These are phyloP conservation scores for Thalassiosira profunda DNA, from an alignment of 108 stramenopile species.

Conservation along the genomic window DNA sequence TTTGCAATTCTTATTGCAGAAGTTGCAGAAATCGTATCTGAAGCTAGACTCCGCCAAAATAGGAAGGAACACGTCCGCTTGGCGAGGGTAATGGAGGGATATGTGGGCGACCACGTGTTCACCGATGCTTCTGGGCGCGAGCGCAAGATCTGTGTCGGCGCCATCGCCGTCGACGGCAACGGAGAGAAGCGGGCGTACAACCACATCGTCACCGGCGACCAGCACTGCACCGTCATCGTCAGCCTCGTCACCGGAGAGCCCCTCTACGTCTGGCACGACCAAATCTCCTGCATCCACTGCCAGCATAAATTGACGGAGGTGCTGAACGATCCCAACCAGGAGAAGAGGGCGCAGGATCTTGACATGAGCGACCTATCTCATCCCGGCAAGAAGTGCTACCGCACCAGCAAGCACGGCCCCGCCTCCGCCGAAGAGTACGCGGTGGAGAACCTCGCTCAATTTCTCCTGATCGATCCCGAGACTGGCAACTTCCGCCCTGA, in stretches of 20 bases:
- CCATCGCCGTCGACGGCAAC: neutral
- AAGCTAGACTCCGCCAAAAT: neutral
- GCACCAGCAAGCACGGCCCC: constrained; percentile 6
- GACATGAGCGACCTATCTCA: neutral
- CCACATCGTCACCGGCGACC: neutral
- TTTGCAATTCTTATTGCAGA: too few relatives aligned
- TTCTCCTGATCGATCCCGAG: neutral
- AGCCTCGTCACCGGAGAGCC: neutral
- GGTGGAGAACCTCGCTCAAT: neutral
- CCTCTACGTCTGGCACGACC: neutral
- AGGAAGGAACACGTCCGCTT: neutral
- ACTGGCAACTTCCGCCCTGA: neutral
- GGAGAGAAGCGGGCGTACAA: neutral
- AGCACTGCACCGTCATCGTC: neutral
- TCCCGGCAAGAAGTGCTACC: neutral
- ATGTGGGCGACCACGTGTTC: neutral
- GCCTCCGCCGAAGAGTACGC: constrained; percentile 12
- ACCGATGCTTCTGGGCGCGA: neutral
- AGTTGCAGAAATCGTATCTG: neutral
- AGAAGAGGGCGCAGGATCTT: neutral
- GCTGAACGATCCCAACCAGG: neutral
- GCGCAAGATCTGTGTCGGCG: neutral
- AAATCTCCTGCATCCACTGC: constrained; percentile 1
- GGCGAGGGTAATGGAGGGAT: neutral
- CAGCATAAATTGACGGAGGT: neutral